Evolutionary conservation across 2,329 filamentous ascomycete species (phyloP).

Genomic region (Fusarium drepaniforme): DNA sequence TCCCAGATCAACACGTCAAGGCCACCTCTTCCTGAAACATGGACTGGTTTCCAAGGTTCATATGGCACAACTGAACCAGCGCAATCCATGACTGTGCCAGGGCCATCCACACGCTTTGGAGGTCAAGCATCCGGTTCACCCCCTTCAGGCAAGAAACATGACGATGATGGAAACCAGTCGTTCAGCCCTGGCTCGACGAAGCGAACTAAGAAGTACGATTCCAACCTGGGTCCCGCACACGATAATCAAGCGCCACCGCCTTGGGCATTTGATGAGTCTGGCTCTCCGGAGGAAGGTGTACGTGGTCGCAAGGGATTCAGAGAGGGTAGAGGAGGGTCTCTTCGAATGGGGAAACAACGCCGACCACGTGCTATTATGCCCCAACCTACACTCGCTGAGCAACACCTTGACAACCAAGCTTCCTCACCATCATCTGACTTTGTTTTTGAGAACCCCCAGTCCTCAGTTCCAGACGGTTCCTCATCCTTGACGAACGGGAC

Average conservation of each 20-base stretch:
- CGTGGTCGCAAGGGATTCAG: conserved; percentile 41
- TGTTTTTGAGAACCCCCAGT: conserved; percentile 18
- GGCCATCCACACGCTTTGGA: neutral
- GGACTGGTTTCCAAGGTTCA: neutral
- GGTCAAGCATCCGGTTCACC: neutral
- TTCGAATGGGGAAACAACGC: conserved; percentile 48
- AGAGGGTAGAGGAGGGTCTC: conserved; percentile 48
- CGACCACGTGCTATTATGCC: conserved; percentile 34
- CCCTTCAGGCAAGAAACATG: conserved; percentile 26
- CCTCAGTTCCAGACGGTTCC: neutral
- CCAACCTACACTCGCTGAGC: conserved; percentile 29
- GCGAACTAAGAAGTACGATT: conserved; percentile 28
- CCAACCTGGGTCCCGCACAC: neutral
- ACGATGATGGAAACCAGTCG: conserved; percentile 22
- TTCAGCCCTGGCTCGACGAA: conserved; percentile 19
- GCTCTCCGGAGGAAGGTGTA: conserved; percentile 16
- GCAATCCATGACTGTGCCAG: neutral
- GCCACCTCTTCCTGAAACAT: neutral
- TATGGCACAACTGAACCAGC: neutral
- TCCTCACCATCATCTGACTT: conserved; percentile 28
- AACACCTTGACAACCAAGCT: conserved; percentile 9
- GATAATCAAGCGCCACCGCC: neutral
- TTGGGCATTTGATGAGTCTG: conserved; percentile 12
- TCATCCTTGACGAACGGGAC: neutral
- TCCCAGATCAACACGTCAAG: conserved; percentile 6